phyloP scores from a whole-genome alignment of 2,329 filamentous ascomycete genomes.

The Chaetomium sp. region DNA sequence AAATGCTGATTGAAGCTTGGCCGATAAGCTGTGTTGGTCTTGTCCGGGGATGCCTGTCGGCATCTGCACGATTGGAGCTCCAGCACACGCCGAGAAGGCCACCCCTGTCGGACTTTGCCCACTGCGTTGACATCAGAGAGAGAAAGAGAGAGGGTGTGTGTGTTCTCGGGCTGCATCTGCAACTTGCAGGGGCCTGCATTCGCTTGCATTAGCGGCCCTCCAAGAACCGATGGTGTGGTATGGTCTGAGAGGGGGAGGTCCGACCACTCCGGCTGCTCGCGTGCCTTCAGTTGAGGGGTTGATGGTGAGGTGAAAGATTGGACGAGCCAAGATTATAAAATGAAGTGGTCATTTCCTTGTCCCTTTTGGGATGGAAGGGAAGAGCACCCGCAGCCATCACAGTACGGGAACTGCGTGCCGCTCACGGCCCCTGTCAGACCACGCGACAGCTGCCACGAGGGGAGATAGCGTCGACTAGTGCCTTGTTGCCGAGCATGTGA shows the following conservation, averaged over 20 bases:
- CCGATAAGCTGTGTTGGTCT: background rate
- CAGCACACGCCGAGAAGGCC: background rate
- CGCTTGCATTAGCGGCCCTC: conserved; percentile 26
- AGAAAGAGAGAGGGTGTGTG: background rate
- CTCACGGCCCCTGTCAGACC: background rate
- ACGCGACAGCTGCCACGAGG: background rate
- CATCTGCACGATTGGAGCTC: background rate
- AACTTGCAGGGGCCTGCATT: conserved; percentile 16
- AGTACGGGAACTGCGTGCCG: background rate
- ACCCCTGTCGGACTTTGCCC: background rate
- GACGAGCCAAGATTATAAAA: background rate
- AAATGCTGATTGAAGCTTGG: background rate
- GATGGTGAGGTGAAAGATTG: background rate
- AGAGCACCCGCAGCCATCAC: background rate
- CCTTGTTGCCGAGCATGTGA: background rate
- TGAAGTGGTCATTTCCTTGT: background rate
- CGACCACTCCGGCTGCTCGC: background rate
- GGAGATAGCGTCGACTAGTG: background rate
- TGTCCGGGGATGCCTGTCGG: background rate
- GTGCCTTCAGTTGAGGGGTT: background rate
- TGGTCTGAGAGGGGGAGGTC: background rate
- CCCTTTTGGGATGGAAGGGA: too few relatives aligned
- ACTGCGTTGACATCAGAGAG: background rate
- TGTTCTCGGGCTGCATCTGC: conserved; percentile 1
- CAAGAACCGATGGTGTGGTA: conserved; percentile 28